Evolutionary conservation across 441 rosid genomes (phyloP), one percentile per base, ranked within the genome.

Genomic region (Adansonia grandidieri): DNA sequence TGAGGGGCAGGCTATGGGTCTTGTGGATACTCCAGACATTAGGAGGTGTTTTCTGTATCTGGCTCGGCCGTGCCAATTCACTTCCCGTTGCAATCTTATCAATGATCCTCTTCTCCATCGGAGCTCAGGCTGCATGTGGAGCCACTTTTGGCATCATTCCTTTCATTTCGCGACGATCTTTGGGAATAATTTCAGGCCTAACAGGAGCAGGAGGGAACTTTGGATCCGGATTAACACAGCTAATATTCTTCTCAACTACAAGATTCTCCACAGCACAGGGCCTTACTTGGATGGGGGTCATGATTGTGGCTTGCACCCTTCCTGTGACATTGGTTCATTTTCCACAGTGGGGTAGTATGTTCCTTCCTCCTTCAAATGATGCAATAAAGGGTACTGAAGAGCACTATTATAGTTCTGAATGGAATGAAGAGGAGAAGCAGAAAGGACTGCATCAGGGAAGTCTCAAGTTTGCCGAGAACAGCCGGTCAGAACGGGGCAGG

Each of bases 311-410:
- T 6, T 93, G 98, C 76, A 90, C 98, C 1, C 82, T 93, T 9
- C 94, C 95, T 0, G 93, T 89, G 50, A 72, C 85, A 0, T 71
- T 92, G 14, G 89, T 92, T 14, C 88, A 93, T 78, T 93, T 91
- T 83, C 98, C 98, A 0, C 95, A 93, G 69, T 93, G 98, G 97
- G 95, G 98, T 13, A 81, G 98, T 74, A 93, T 93, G 94, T 86
- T 92, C 71, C 65, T 81, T 32, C 83, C 91, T 3, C 81, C 94
- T 0, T 87, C 98, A 0, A 86, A 71, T 32, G 86, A 91, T 81
- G 74, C 54, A 0, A 73, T 17, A 1, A 91, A 81, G 72, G 84
- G 86, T 1, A 88, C 87, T 3, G 98, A 92, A 75, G 98, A 92
- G 44, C 76, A 78, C 76, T 93, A 93, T 57, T 92, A 93, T 58